Evolutionary conservation across 1,139 yeast genomes (phyloP), one percentile per base, ranked within the genome.

Genomic region (Suhomyces bolitotheri): DNA sequence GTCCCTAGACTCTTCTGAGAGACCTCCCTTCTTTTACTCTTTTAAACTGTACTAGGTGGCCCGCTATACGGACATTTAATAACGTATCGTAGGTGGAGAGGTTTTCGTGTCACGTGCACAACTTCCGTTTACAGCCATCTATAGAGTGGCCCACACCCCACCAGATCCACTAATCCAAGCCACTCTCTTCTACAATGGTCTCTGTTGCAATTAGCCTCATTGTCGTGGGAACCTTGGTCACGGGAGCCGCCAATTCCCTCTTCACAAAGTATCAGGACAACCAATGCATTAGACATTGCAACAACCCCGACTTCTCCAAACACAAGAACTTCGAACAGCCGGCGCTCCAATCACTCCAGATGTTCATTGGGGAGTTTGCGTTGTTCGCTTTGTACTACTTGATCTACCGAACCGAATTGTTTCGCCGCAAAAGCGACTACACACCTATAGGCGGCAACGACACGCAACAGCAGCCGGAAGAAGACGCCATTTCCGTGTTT

Each of bases 221-320:
- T 8, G 77, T 75, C 2, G 50, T 64, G 0, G 81, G 83, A 2
- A 71, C 82, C 36, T 64, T 85, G 27, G 56, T 77, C n/a, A 73
- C 86, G 4, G 95, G 94, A 5, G 80, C 87, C 36, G 62, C 80
- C 45, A 85, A 85, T 62, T 82, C 94, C 9, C 65, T 86, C 32
- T 71, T 83, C 47, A 82, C 92, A 31, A 86, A 86, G 56, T 80
- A 62, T 53, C 95, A 85, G 54, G 95, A 85, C 54, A 77, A 80
- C 55, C 89, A 82, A 51, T 82, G 89, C 60, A 83, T 84, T 4
- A 64, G 58, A 16, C 63, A 80, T 48, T 81, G 89, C 53, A 59
- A 60, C 23, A 67, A 64, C 27, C 73, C 78, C 1, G 68, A 64
- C 27, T 43, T 55, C 3, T 47, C 64, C 4, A 58, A 61, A 11